Base-by-base conservation (phyloP, 2,329 filamentous ascomycete species). In the Raffaelea ambrosiae region DNA sequence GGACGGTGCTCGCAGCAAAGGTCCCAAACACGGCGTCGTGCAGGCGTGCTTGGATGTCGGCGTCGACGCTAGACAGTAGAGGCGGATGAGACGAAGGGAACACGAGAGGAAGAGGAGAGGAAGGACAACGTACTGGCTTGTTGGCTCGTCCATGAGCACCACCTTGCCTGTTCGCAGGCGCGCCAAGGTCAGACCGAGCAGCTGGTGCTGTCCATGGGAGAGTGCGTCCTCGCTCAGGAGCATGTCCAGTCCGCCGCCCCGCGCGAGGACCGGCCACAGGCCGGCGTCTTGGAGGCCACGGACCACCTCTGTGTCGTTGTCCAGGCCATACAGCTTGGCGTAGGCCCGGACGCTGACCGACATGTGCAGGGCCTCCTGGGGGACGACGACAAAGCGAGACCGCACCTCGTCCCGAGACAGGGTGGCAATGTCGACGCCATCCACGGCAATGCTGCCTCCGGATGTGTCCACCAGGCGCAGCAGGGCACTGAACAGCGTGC, bases 41-140 rank as follows among this genome's bases (percentile, higher is more conserved):
- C 7, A 29, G 7, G 26, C 13, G 7, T 29, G 77, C 59, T 97
- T 93, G 3, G 91, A 97, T 9, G 82, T 84, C 66, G n/a, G 97
- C 96, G 67, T 97, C 93, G 60, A 97, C 96, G 0, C 86, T 94
- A n/a, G n/a, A n/a, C n/a, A n/a, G n/a, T n/a, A n/a, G n/a, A n/a
- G n/a, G n/a, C n/a, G n/a, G n/a, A n/a, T n/a, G n/a, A n/a, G n/a
- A n/a, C n/a, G n/a, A n/a, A n/a, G n/a, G n/a, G n/a, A n/a, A n/a
- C n/a, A n/a, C n/a, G n/a, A n/a, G n/a, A n/a, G n/a, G n/a, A n/a
- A n/a, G n/a, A n/a, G n/a, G n/a, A n/a, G n/a, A n/a, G n/a, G n/a
- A n/a, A n/a, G n/a, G n/a, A n/a, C n/a, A n/a, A n/a, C n/a, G n/a
- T n/a, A n/a, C n/a, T n/a, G n/a, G 0, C 91, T 93, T 0, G 91